Evolutionary conservation across 2,329 filamentous ascomycete genomes (phyloP), one percentile per base, ranked within the genome.

Genomic region (Triangularia verruculosa): DNA sequence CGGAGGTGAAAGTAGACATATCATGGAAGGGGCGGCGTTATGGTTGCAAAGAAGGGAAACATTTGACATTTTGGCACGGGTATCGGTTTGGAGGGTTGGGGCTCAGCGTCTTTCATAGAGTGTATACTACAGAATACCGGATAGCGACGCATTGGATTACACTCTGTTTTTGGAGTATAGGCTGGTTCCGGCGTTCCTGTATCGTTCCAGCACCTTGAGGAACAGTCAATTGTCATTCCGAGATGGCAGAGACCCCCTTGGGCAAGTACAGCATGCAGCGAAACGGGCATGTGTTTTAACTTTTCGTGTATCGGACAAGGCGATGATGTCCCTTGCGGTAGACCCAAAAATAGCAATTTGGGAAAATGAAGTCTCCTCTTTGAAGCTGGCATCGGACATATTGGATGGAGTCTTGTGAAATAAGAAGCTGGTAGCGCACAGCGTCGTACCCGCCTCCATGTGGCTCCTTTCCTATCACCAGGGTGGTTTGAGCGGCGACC

Each of bases 1-100:
- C 64, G 66, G 30, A 59, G 65, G 47, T 68, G 30, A 61, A 27
- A 20, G 24, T 17, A 7, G 4, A 6, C 28, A 12, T 22, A 52
- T 61, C 25, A n/a, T 15, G 27, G 20, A n/a, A 58, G 20, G 4
- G 30, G 39, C 12, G 51, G 24, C 43, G 55, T 22, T 28, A 27
- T 39, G 52, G 12, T n/a, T n/a, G n/a, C 17, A 4, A 39, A 8
- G n/a, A 55, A 43, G 12, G 12, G 17, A n/a, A n/a, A n/a, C 25
- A 28, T 17, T 24, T 20, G 22, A 25, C n/a, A 24, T 62, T 57
- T 62, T n/a, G 7, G n/a, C 15, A 9, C 6, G 13, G 7, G 25
- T n/a, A n/a, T n/a, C n/a, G n/a, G n/a, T n/a, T n/a, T n/a, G n/a
- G n/a, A 52, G 17, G 17, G 12, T 54, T 15, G 12, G 7, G n/a